Evolutionary conservation across 805 yeast species (phyloP), one percentile per base, ranked within the genome.

Genomic region (Grigorovia transvaalensis): DNA sequence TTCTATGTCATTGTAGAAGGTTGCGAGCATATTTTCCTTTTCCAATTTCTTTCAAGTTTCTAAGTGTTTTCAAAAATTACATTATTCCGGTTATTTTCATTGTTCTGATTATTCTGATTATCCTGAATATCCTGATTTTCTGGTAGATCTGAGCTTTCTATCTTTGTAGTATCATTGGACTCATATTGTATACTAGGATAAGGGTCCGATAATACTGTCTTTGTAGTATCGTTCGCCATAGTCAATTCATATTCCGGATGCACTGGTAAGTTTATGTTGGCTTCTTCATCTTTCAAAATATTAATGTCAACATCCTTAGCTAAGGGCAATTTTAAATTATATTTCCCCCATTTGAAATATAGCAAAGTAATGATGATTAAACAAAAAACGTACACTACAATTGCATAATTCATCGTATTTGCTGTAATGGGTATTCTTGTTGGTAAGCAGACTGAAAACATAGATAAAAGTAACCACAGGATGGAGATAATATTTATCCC

Each of bases 371-470:
- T 72, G 1, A 70, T 57, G 0, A 78, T 56, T n/a, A 80, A 68
- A 53, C 76, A 76, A 1, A 74, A 56, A 0, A 72, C 54, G 55
- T 84, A 78, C 3, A 85, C 89, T 9, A 77, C 75, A n/a, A 80
- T 66, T 0, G 95, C 88, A 59, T 73, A 73, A 56, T 73, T 73
- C 76, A 73, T 73, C 1, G 74, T 60, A 4, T 53, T 51, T 0
- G 63, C 57, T 1, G 75, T 74, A 5, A 79, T 75, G 20, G 78
- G 79, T 49, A 84, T 70, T 48, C 80, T 80, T 0, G 88, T 84
- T 0, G 91, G 91, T 63, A 83, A 69, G 56, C 88, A 83, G n/a
- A 85, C 71, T 0, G 85, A 72, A 47, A 82, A 64, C 54, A 79
- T 73, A 35, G 86, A 79, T 41, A 83, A 62, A 2, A 75, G 42